Base-by-base conservation (phyloP, 805 yeast genomes). In the Saturnispora diversa region DNA sequence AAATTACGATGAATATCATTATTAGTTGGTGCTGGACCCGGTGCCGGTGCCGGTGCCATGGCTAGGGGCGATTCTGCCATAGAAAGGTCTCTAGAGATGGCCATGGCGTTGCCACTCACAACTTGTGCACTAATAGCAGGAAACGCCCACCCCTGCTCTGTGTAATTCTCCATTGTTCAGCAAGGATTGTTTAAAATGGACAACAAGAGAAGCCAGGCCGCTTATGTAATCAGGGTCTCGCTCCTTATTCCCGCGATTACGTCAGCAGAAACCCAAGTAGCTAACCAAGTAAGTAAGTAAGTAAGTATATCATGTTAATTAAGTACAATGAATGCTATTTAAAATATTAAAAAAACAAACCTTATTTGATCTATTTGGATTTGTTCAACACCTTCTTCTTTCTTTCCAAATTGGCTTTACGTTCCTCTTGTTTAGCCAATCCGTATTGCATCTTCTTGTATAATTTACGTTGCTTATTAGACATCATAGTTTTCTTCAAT, bases 381-480 rank as follows among this genome's bases (percentile, higher is more conserved):
- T 6, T 27, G 30, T 11, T 27, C 9, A 53, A 44, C 23, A 48
- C 43, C 6, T 44, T 55, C 60, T 80, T 77, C 53, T 77, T 70
- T 71, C 81, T 80, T 41, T 73, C 68, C 59, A 84, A 68, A 40
- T 70, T 74, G 43, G 80, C 82, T 54, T 76, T 75, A 64, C 90
- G 78, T 39, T 72, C 72, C 56, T 84, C 86, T 67, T 84, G 83
- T 74, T 84, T 77, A 44, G 80, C 79, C 53, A 84, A 76, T 44
- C 95, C 90, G 60, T 85, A 80, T 67, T 86, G 92, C 94, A 90
- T 85, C 79, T 84, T 84, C 69, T 83, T 83, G 72, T 92, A 92
- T 50, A 88, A 70, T 63, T 84, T 85, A 71, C 87, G 84, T 68
- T 90, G 95, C 65, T 90, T 92, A 69, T 87, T 87, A 53, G 90